Percentiles rank a stretch among this genome's conserved stretches.
These are phyloP conservation scores for Ophiostoma perfectum DNA, from an alignment of 2,329 filamentous ascomycete genomes.

Conservation along the genomic window DNA sequence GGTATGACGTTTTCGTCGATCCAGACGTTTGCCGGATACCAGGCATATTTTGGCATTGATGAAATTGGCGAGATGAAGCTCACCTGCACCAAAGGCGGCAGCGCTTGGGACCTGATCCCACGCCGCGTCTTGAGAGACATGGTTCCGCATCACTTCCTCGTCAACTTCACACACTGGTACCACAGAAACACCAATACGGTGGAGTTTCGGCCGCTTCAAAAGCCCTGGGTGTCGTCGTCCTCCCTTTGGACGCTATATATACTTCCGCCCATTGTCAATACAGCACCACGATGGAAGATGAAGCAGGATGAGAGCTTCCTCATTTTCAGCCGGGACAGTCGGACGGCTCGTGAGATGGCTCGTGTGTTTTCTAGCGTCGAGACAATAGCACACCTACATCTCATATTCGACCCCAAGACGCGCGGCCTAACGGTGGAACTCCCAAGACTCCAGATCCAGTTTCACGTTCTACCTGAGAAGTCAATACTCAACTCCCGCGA, in stretches of 20 bases:
- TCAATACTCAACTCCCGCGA: slow-evolving; percentile 41
- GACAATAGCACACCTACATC: background rate
- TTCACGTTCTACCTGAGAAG: slow-evolving; percentile 34
- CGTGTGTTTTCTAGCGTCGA: background rate
- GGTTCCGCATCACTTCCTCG: slow-evolving; percentile 37
- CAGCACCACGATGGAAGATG: background rate
- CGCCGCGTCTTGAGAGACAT: slow-evolving; percentile 34
- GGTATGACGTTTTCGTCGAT: slow-evolving; percentile 42
- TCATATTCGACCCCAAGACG: background rate
- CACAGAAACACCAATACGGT: slow-evolving; percentile 24
- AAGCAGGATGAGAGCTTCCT: slow-evolving; percentile 30
- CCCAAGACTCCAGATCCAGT: slow-evolving; percentile 45
- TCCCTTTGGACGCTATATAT: slow-evolving; percentile 25
- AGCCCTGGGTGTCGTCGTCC: slow-evolving; percentile 29
- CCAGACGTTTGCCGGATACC: slow-evolving; percentile 30
- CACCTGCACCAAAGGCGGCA: slow-evolving; percentile 14
- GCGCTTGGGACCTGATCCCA: slow-evolving; percentile 35
- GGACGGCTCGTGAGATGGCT: background rate
- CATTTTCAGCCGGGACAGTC: slow-evolving; percentile 31
- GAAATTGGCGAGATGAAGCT: slow-evolving; percentile 33
- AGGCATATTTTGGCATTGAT: slow-evolving; percentile 35
- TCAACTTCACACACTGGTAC: slow-evolving; percentile 44
- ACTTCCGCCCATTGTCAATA: background rate
- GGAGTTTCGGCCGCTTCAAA: slow-evolving; percentile 32
- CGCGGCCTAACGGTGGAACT: slow-evolving; percentile 38